Percentiles rank a stretch among this genome's conserved stretches.
Evolutionary conservation across 2,329 filamentous ascomycete genomes (phyloP).

Genomic region (Cercospora canescens): DNA sequence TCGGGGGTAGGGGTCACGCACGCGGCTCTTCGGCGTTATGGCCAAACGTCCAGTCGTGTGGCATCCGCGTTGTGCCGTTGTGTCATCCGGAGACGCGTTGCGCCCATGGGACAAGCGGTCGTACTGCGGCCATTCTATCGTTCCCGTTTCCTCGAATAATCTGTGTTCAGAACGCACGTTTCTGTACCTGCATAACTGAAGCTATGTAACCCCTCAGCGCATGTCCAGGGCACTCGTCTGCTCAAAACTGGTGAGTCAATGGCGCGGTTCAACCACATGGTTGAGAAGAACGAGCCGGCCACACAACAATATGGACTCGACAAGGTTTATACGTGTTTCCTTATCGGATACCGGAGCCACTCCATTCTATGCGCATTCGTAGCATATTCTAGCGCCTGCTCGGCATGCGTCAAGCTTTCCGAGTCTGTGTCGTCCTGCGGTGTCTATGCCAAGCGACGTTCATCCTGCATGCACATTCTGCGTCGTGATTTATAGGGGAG

Average conservation of each 20-base stretch:
- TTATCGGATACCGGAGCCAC: slow-evolving; percentile 6
- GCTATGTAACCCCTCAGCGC: not conserved
- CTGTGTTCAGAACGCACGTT: not conserved
- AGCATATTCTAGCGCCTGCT: slow-evolving; percentile 17
- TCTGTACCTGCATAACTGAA: not conserved
- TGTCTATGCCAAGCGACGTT: slow-evolving; percentile 13
- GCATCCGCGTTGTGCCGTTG: not conserved
- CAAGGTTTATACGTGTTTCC: not conserved
- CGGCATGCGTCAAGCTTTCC: slow-evolving; percentile 17
- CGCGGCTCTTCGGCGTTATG: not conserved
- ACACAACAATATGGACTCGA: not conserved
- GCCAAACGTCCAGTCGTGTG: not conserved
- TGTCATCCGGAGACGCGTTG: slow-evolving; percentile 2
- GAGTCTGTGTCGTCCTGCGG: not conserved
- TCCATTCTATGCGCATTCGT: slow-evolving; percentile 17
- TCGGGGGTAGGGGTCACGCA: not conserved
- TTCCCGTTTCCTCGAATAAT: not conserved
- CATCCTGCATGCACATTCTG: slow-evolving; percentile 11
- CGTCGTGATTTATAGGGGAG: not conserved
- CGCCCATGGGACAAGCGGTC: slow-evolving; percentile 1
- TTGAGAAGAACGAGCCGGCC: not conserved
- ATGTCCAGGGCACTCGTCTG: not conserved
- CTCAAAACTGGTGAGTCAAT: not conserved
- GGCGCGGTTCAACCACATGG: not conserved
- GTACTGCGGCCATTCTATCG: not conserved